These are phyloP conservation scores for Tricholoma sp. DNA, from an alignment of 768 basidiomycete species.

Conservation along the genomic window DNA sequence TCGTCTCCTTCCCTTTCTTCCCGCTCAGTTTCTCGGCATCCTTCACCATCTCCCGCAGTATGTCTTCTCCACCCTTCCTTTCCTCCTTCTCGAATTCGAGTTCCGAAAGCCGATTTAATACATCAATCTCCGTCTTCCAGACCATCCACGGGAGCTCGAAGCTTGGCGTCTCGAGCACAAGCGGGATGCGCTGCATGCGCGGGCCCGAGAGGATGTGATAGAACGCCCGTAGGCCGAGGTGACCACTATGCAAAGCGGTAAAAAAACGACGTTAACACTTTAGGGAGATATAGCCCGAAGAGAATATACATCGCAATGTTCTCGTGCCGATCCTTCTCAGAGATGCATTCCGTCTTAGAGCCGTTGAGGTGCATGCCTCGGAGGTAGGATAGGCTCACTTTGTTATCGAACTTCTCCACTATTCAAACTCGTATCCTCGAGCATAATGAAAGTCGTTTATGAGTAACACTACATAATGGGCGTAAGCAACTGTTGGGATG, in stretches of 20 bases:
- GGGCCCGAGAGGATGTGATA: slow-evolving; percentile 61
- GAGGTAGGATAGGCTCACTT: slow-evolving; percentile 54
- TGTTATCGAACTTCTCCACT: slow-evolving; percentile 64
- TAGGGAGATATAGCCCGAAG: too few species aligned
- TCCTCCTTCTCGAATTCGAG: not conserved
- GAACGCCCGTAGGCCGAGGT: slow-evolving; percentile 61
- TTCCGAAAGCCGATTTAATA: slow-evolving; percentile 32
- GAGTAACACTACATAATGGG: slow-evolving; percentile 16
- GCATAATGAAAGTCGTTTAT: slow-evolving; percentile 10
- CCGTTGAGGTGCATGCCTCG: slow-evolving; percentile 57
- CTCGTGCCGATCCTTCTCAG: slow-evolving; percentile 33
- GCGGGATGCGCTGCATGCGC: slow-evolving; percentile 35
- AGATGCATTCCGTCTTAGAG: slow-evolving; percentile 58
- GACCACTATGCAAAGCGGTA: slow-evolving; percentile 41
- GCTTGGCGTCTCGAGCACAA: too few species aligned
- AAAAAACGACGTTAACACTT: not conserved
- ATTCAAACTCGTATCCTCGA: not conserved
- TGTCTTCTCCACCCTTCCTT: not conserved
- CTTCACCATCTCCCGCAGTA: slow-evolving; percentile 10
- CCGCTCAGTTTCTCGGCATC: slow-evolving; percentile 4
- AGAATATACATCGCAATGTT: slow-evolving; percentile 4
- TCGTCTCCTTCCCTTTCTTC: not conserved
- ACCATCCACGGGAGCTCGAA: slow-evolving; percentile 56
- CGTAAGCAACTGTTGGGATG: not conserved
- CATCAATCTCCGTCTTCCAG: slow-evolving; percentile 42